Base-by-base conservation (phyloP, 2,329 filamentous ascomycete genomes). In the Aspergillus puulaauensis region DNA sequence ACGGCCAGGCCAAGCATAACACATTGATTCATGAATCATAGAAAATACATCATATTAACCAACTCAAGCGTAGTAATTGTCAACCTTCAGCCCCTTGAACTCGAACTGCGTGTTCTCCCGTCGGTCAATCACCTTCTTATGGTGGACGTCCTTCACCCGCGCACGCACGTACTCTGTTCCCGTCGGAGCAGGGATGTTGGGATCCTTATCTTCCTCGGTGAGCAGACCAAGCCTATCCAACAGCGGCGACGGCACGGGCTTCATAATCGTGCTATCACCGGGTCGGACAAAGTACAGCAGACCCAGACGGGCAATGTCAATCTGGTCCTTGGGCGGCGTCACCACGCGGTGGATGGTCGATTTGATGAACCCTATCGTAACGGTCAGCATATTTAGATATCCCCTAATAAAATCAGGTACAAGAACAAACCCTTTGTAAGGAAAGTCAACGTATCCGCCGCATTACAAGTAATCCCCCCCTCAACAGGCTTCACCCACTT, bases 401-500 rank as follows among this genome's bases (percentile, higher is more conserved):
- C 19, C 19, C 19, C 19, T 19, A 3, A 19, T 19, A 3, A 19
- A 19, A 3, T 19, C 19, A 19, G 3, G 1, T 19, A 3, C 19
- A 19, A 6, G 19, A n/a, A 45, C 21, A 6, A 3, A 61, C 79
- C 80, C 31, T 80, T 80, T 0, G 81, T 82, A 12, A 81, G 61
- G 55, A 80, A 79, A 12, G 75, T 77, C 24, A 83, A 65, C 0
- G 79, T 77, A 58, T 83, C 81, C 3, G 78, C 79, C 0, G 80
- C 73, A 57, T 83, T 83, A 21, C 82, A 80, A 0, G 79, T 82
- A 39, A 83, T 75, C 3, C 77, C 80, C 0, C 76, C 80, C 0
- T 79, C 74, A 1, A 80, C 73, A 0, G 80, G 79, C 57, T 77
- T 78, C 0, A 81, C 80, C 64, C 76, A 82, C 55, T 80, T 82